These are phyloP conservation scores for Dothiorella sarmentorum DNA, from an alignment of 2,329 filamentous ascomycete genomes.

Conservation along the genomic window DNA sequence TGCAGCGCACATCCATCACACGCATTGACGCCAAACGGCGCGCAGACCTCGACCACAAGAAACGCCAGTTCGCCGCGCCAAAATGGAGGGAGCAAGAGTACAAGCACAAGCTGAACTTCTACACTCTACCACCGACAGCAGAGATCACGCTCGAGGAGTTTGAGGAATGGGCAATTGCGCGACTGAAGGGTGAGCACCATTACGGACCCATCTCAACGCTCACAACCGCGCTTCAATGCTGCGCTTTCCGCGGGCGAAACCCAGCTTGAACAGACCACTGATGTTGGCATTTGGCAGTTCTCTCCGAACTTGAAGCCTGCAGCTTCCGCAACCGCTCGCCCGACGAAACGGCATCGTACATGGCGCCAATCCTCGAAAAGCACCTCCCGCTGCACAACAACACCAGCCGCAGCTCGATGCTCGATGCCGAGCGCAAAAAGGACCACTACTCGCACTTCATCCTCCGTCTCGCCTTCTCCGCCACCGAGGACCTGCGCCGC, in stretches of 20 bases:
- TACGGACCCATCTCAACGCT: background rate
- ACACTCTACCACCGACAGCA: slow-evolving; percentile 78
- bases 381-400: slow-evolving; percentile 78
- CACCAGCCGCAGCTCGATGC: slow-evolving; percentile 56
- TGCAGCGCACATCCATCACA: slow-evolving; percentile 40
- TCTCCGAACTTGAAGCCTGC: slow-evolving; percentile 87
- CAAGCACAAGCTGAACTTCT: slow-evolving; percentile 86
- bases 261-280: background rate
- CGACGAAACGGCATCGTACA: slow-evolving; percentile 77
- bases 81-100: slow-evolving; percentile 76
- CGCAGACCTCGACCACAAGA: slow-evolving; percentile 72
- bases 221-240: background rate
- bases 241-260: background rate
- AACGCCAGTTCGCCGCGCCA: slow-evolving; percentile 78
- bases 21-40: slow-evolving; percentile 68
- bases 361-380: slow-evolving; percentile 83
- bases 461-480: slow-evolving; percentile 84
- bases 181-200: slow-evolving; percentile 64
- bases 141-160: slow-evolving; percentile 97
- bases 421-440: slow-evolving; percentile 76
- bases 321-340: slow-evolving; percentile 86
- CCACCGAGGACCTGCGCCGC: slow-evolving; percentile 83
- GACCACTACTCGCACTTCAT: slow-evolving; percentile 99
- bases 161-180: slow-evolving; percentile 96
- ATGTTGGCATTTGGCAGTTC: slow-evolving; percentile 51